Conservation (phyloP, 2,329 filamentous ascomycete species). For the Fusarium fujikuroi region DNA sequence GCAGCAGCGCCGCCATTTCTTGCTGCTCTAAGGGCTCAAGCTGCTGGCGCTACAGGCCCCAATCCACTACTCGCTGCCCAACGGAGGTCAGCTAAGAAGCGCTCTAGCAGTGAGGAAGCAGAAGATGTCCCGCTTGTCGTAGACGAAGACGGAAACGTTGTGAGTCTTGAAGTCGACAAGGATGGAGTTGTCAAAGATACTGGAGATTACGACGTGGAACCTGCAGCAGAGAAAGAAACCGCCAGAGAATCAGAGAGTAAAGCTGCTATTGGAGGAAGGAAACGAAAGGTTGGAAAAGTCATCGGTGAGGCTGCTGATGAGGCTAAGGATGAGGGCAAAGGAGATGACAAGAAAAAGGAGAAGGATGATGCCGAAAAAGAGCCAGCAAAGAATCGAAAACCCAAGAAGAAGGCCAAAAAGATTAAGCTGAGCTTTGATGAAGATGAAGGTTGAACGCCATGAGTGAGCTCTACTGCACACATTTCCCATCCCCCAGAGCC, state of each 20-base stretch:
- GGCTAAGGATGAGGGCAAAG: slow-evolving; percentile 15
- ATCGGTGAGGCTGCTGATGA: slow-evolving; percentile 50
- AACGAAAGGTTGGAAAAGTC: slow-evolving; percentile 62
- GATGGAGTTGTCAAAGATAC: slow-evolving; percentile 56
- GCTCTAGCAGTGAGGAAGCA: slow-evolving; percentile 73
- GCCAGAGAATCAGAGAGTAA: slow-evolving; percentile 46
- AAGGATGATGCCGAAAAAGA: slow-evolving; percentile 41
- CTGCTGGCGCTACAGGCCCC: slow-evolving; percentile 60
- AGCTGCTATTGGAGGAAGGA: slow-evolving; percentile 55
- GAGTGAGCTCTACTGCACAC: background rate
- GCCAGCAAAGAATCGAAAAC: slow-evolving; percentile 46
- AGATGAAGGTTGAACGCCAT: slow-evolving; percentile 58
- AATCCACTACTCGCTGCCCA: slow-evolving; percentile 63
- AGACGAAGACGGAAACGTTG: slow-evolving; percentile 75
- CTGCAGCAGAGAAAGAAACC: slow-evolving; percentile 47
- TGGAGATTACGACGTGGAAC: slow-evolving; percentile 36
- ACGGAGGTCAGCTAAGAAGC: slow-evolving; percentile 62
- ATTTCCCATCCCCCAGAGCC: background rate
- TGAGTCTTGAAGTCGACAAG: slow-evolving; percentile 58
- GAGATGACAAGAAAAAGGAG: slow-evolving; percentile 22
- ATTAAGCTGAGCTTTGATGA: slow-evolving; percentile 76
- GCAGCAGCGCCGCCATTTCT: slow-evolving; percentile 72
- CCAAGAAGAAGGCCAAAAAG: slow-evolving; percentile 69
- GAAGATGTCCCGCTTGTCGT: slow-evolving; percentile 82
- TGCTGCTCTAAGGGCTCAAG: slow-evolving; percentile 64